Base-by-base conservation (phyloP, 75 land plant species). In the Selaginella moellendorffii region DNA sequence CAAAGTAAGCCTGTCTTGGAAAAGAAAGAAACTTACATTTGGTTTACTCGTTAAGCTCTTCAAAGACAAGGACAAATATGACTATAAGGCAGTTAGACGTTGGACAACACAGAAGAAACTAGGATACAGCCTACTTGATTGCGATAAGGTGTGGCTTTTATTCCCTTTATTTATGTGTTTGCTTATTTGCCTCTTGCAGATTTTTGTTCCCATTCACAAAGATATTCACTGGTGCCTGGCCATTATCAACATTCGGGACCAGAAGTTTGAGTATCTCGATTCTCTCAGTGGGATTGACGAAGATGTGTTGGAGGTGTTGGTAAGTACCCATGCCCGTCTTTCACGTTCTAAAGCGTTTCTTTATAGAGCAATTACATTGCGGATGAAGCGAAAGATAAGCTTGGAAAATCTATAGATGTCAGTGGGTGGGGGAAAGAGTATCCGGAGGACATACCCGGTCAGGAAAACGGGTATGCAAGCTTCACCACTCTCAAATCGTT, bases 191-290 rank as follows among this genome's bases (percentile, higher is more conserved):
- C 25, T 9, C 30, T 19, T 69, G 80, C 86, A 95, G 99, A 86
- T 95, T 29, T 79, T 95, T 81, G 88, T 95, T 52, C 99, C 99
- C 12, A 82, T 95, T 52, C 99, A 95, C 68, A 78, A 81, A 63
- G 91, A 95, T 54, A 68, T 89, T 20, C 99, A 95, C 68, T 95
- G 99, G 99, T 95, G 99, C 63, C 72, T 95, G 68, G 99, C 88
- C n/a, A 75, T 95, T 26, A 95, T 95, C 42, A 77, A 90, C 65
- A 74, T 82, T 20, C 81, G 77, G 63, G 97, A 78, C 22, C 29
- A 95, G 59, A 86, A 77, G 68, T 74, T 95, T 26, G 83, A 86
- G 67, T 95, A 95, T 79, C 88, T 95, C 65, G 99, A 95, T 75
- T 95, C 99, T 46, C 78, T 95, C 24, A 63, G 69, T 46, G 89